Evolutionary conservation across 1,284 basidiomycete species (phyloP), one percentile per base, ranked within the genome.

Genomic region (Chiua sp.): DNA sequence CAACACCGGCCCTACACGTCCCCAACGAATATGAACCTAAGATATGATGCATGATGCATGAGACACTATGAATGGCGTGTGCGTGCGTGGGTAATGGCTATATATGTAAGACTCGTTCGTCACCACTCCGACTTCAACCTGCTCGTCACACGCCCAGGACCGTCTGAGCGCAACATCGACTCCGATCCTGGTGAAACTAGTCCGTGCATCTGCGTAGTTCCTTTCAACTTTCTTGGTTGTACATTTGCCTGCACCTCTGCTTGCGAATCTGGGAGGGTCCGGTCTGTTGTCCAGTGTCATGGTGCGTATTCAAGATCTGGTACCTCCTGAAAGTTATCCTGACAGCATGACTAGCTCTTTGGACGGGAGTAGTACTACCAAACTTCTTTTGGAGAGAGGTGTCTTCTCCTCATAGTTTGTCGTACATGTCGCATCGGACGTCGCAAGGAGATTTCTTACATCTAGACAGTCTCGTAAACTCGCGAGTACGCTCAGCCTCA

Each of bases 341-440:
- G n/a, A 51, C 32, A 10, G 18, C 39, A 37, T 10, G 6, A 37
- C 16, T n/a, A 92, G 90, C 77, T 92, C 28, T 75, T 92, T 12
- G 90, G 90, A 15, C 78, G 91, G 51, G 91, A n/a, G n/a, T n/a
- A 92, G 74, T 92, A 91, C 75, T 92, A 93, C 70, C 90, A 92
- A 71, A 89, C 87, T 0, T 51, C 76, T 0, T 80, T 87, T 55
- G 84, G 82, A 48, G 90, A 93, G 72, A 82, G 78, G 49, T 84
- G 84, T 57, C 82, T 92, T 8, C 75, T 92, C 11, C 72, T 88
- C 77, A 3, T 90, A 90, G 5, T 74, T 93, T 32, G 75, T 76
- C 26, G 65, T 87, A 18, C 91, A 93, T 66, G 75, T 84, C 20
- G 63, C 82, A 2, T 80, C 87, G 1, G 83, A 81, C 13, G 62